phyloP scores from a whole-genome alignment of 805 yeast genomes.

The Myxozyma kluyveri region DNA sequence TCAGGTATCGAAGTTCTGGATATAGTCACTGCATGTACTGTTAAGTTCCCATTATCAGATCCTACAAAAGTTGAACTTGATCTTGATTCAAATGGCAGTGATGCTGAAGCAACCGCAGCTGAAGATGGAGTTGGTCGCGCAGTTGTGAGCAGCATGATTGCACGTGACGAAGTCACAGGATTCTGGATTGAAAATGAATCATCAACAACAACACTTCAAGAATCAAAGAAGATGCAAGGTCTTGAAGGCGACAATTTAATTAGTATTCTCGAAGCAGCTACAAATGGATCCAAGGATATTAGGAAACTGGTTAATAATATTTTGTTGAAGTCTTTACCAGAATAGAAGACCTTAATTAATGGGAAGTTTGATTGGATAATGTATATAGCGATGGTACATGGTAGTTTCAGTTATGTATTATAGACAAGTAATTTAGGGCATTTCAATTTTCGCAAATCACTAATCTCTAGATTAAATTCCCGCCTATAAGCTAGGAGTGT shows the following conservation, averaged over 20 bases:
- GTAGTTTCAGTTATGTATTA: too few species aligned
- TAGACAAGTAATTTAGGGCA: too few species aligned
- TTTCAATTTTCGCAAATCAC: too few species aligned
- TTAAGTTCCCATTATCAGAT: conserved; percentile 7
- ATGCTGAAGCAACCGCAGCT: too few species aligned
- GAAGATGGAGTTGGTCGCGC: conserved; percentile 10
- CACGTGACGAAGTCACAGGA: conserved; percentile 54
- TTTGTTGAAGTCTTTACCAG: conserved; percentile 35
- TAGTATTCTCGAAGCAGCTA: conserved; percentile 6
- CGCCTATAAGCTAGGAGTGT: conserved; percentile 16
- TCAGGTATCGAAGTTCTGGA: conserved; percentile 80
- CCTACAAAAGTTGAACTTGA: conserved; percentile 4
- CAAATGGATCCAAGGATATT: conserved; percentile 35
- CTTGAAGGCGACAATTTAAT: conserved; percentile 38
- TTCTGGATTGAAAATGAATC: conserved; percentile 49
- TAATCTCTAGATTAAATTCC: too few species aligned
- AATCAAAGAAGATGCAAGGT: conserved; percentile 44
- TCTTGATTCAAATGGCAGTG: conserved; percentile 14
- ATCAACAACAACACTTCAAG: conserved; percentile 29
- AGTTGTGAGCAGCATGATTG: conserved; percentile 50
- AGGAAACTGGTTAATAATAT: conserved; percentile 49
- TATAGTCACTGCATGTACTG: conserved; percentile 52
- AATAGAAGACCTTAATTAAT: neutral
- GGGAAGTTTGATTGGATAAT: neutral
- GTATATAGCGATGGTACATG: too few species aligned